These are phyloP conservation scores for Pichia sp. DNA, from an alignment of 1,139 yeast genomes.

Conservation along the genomic window DNA sequence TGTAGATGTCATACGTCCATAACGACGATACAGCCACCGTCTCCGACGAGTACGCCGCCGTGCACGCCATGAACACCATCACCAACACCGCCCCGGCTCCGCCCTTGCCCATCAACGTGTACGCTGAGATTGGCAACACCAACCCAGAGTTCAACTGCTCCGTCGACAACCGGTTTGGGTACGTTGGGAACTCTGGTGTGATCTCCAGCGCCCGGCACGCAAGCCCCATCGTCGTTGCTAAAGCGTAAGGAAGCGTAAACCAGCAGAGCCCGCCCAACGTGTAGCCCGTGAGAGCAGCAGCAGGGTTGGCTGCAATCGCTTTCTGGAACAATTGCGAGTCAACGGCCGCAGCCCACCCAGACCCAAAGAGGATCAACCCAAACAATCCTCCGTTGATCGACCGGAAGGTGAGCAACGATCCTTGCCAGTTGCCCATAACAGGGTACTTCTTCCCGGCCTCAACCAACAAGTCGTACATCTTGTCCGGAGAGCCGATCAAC, in stretches of 20 bases:
- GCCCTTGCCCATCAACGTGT: conserved; percentile 40
- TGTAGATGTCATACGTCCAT: conserved; percentile 44
- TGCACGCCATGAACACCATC: conserved; percentile 47
- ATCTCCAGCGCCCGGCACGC: conserved; percentile 30
- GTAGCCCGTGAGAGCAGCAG: conserved; percentile 35
- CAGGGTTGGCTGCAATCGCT: conserved; percentile 39
- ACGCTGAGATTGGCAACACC: conserved; percentile 41
- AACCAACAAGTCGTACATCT: conserved; percentile 41
- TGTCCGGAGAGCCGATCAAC: conserved; percentile 43
- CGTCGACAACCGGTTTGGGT: conserved; percentile 27
- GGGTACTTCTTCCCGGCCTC: conserved; percentile 33
- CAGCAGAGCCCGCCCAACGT: conserved; percentile 42
- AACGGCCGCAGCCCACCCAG: conserved; percentile 23
- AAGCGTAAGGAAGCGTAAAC: conserved; percentile 41
- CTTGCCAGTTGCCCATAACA: conserved; percentile 43
- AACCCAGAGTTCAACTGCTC: conserved; percentile 36
- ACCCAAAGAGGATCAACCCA: conserved; percentile 24
- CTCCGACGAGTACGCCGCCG: conserved; percentile 47
- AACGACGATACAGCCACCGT: conserved; percentile 45
- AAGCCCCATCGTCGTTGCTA: conserved; percentile 42
- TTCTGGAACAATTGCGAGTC: conserved; percentile 31
- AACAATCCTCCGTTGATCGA: conserved; percentile 32
- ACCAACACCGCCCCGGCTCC: conserved; percentile 42
- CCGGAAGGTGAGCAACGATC: conserved; percentile 42
- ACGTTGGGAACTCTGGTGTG: conserved; percentile 34